Evolutionary conservation across 2,329 filamentous ascomycete species (phyloP).

Genomic region (Xylaria sp.): DNA sequence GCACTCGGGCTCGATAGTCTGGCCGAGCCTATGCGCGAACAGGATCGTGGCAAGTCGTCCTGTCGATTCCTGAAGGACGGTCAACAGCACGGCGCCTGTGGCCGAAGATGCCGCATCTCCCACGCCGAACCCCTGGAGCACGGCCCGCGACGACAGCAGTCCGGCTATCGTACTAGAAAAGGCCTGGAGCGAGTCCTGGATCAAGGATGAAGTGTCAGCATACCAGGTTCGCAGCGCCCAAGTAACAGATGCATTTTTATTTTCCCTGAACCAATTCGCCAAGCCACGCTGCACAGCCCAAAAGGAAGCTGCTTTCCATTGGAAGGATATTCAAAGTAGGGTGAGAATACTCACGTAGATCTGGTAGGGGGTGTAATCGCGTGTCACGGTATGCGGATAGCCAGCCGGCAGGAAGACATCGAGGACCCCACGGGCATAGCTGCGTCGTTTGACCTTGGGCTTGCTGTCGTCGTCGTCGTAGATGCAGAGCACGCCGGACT

Average conservation of each 20-base stretch:
- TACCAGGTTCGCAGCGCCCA: neutral
- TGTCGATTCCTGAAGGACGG: constrained; percentile 82
- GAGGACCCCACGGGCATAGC: constrained; percentile 55
- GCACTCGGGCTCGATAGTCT: constrained; percentile 87
- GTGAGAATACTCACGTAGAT: constrained; percentile 53
- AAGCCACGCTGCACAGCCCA: neutral
- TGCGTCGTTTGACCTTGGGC: constrained; percentile 41
- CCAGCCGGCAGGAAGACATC: constrained; percentile 87
- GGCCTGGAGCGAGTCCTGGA: constrained; percentile 79
- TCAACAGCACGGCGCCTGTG: constrained; percentile 82
- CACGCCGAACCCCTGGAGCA: constrained; percentile 83
- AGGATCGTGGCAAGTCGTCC: constrained; percentile 85
- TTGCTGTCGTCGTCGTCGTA: constrained; percentile 66
- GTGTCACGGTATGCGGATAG: constrained; percentile 86
- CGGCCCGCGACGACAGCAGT: constrained; percentile 82
- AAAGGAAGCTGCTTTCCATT: neutral
- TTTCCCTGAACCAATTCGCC: neutral
- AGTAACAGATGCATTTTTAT: neutral
- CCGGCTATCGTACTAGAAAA: constrained; percentile 85
- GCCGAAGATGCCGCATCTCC: constrained; percentile 82
- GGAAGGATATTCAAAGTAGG: neutral
- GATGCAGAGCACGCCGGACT: constrained; percentile 43
- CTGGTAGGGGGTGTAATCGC: constrained; percentile 82
- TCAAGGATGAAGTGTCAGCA: neutral
- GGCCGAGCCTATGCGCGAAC: constrained; percentile 84